Percentiles rank a stretch among this genome's conserved stretches.
These are phyloP conservation scores for Stephania yunnanensis DNA, from an alignment of 164 flowering plant species.

Conservation along the genomic window DNA sequence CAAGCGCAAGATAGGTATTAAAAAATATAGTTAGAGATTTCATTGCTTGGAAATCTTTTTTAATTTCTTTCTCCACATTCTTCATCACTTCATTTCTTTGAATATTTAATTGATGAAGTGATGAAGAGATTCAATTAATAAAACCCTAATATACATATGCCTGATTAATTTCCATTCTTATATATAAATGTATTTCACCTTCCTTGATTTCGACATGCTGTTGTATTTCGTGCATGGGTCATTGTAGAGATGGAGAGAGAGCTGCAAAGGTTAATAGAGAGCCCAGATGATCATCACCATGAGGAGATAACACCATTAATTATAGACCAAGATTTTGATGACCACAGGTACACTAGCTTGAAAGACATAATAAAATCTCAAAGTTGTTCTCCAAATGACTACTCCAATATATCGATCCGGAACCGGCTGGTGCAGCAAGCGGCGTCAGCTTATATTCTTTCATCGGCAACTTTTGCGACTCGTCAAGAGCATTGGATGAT, in stretches of 20 bases:
- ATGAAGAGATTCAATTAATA: no score
- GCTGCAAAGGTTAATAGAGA: conserved; percentile 5
- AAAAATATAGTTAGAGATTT: no score
- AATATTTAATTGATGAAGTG: no score
- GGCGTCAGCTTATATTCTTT: conserved; percentile 61
- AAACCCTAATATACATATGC: no score
- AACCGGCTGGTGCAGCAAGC: conserved; percentile 59
- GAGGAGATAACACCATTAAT: neutral
- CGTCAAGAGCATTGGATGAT: conserved; percentile 30
- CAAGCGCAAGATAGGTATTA: no score
- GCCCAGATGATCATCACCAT: neutral
- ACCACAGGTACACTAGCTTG: conserved; percentile 43
- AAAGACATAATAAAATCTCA: conserved; percentile 27
- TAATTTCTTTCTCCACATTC: no score
- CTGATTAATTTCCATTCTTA: neutral
- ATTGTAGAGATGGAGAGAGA: conserved; percentile 18
- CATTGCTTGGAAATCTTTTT: no score
- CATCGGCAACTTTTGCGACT: conserved; percentile 26
- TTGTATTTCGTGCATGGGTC: conserved; percentile 13
- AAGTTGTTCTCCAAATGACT: neutral
- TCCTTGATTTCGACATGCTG: no score
- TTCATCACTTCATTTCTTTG: no score
- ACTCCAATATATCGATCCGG: conserved; percentile 24
- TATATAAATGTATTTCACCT: no score
- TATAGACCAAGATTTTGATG: conserved; percentile 5